Conservation (phyloP, 768 basidiomycete species). For the Daedaleopsis sinensis region DNA sequence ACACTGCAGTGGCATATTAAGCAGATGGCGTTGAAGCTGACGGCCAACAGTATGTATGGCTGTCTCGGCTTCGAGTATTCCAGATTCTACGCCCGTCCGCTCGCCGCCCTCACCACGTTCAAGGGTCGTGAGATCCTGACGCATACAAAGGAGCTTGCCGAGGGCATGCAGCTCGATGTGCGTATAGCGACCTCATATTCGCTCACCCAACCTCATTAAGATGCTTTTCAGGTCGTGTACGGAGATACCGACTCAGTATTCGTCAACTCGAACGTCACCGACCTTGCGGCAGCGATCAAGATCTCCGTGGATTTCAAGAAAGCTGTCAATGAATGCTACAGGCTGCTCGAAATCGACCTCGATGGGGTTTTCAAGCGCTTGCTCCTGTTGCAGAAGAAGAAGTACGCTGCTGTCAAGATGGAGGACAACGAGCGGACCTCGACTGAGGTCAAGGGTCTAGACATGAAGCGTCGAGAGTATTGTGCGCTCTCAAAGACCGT, state of each 20-base stretch:
- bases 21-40: constrained; percentile 95
- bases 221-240: constrained; percentile 79
- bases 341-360: constrained; percentile 93
- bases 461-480: constrained; percentile 99
- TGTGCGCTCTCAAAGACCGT: constrained; percentile 89
- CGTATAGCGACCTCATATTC: constrained; percentile 29
- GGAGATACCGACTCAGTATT: constrained; percentile 99
- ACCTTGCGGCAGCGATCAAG: constrained; percentile 85
- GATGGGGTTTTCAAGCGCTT: constrained; percentile 94
- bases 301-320: constrained; percentile 95
- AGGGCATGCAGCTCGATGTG: constrained; percentile 87
- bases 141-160: constrained; percentile 90
- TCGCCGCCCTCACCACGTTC: constrained; percentile 97
- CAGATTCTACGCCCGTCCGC: constrained; percentile 92
- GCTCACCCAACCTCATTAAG: neutral
- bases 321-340: constrained; percentile 94
- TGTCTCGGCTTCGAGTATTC: constrained; percentile 98
- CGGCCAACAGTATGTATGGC: constrained; percentile 99
- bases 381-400: constrained; percentile 96
- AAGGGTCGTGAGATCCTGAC: constrained; percentile 98
- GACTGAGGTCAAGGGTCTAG: constrained; percentile 93
- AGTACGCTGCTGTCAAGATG: constrained; percentile 96
- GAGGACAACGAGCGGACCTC: constrained; percentile 78
- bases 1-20: constrained; percentile 86
- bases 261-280: constrained; percentile 92